Percentiles rank a stretch among this genome's conserved stretches.
phyloP scores from a whole-genome alignment of 2,329 filamentous ascomycete species.

The Teratosphaeria zuluensis region DNA sequence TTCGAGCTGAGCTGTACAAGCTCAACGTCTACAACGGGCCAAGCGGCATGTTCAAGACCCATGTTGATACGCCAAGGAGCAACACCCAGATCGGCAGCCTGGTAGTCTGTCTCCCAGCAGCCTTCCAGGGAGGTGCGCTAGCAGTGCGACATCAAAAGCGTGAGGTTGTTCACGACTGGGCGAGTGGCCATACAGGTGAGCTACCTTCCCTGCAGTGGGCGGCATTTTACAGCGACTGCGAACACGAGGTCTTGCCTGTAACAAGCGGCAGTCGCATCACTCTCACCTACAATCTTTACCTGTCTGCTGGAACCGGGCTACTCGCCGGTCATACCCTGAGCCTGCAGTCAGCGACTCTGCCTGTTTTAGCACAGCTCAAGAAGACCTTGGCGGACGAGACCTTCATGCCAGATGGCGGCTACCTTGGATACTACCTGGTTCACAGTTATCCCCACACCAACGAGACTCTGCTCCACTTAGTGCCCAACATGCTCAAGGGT shows the following conservation, averaged over 20 bases:
- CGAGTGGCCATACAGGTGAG: constrained; percentile 2
- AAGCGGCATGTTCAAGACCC: constrained; percentile 15
- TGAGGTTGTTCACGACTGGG: constrained; percentile 35
- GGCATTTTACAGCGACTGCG: constrained; percentile 45
- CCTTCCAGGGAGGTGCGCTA: constrained; percentile 33
- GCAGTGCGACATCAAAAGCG: constrained; percentile 33
- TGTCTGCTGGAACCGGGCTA: constrained; percentile 27
- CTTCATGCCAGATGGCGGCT: constrained; percentile 27
- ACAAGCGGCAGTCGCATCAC: constrained; percentile 45
- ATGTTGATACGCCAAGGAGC: constrained; percentile 20
- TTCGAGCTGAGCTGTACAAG: constrained; percentile 48
- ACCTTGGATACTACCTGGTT: constrained; percentile 11
- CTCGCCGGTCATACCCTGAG: constrained; percentile 12
- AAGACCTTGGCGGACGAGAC: constrained; percentile 19
- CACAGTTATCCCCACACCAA: constrained; percentile 19
- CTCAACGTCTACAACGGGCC: constrained; percentile 37
- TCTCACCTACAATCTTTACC: constrained; percentile 51
- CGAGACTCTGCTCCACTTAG: constrained; percentile 3
- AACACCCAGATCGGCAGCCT: constrained; percentile 17
- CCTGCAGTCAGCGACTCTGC: constrained; percentile 27
- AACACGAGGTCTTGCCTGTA: constrained; percentile 44
- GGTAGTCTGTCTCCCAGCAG: constrained; percentile 13
- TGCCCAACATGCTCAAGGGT: constrained; percentile 18
- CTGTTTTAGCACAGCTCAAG: constrained; percentile 28
- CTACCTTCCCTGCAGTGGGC: constrained; percentile 34